A percentile compares a stretch with the other conserved stretches of the same genome.
Conservation (phyloP, 2,329 filamentous ascomycete species). For the Aspergillus awamori region DNA sequence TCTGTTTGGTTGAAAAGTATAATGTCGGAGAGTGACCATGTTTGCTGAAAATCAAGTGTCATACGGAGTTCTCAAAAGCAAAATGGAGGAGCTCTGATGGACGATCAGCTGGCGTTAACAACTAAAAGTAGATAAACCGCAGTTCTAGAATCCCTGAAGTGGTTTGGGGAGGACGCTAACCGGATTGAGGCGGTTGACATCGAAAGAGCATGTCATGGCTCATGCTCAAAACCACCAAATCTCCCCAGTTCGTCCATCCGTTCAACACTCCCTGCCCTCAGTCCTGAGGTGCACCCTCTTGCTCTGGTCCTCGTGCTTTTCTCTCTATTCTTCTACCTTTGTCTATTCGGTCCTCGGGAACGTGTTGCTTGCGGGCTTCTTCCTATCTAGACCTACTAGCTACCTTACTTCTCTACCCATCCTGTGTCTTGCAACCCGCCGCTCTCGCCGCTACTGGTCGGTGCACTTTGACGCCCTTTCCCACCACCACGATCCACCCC, state of each 20-base stretch:
- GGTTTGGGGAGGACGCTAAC: slow-evolving; percentile 26
- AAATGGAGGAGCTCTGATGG: not conserved
- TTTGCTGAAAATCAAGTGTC: no score
- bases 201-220: slow-evolving; percentile 30
- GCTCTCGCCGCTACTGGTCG: slow-evolving; percentile 27
- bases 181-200: slow-evolving; percentile 32
- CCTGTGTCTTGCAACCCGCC: slow-evolving; percentile 25
- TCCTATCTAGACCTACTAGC: slow-evolving; percentile 17
- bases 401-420: slow-evolving; percentile 16
- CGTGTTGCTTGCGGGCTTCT: slow-evolving; percentile 17
- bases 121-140: no score
- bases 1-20: no score
- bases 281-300: slow-evolving; percentile 21
- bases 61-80: no score
- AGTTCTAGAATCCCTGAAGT: slow-evolving; percentile 30
- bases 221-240: slow-evolving; percentile 26
- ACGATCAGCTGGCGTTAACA: not conserved
- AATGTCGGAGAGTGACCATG: no score
- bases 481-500: not conserved
- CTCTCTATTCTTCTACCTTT: slow-evolving; percentile 20
- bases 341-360: slow-evolving; percentile 1
- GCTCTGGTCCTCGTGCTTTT: slow-evolving; percentile 8
- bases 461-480: slow-evolving; percentile 17
- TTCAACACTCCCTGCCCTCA: slow-evolving; percentile 23
- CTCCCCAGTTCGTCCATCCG: slow-evolving; percentile 18